Evolutionary conservation across 306 rosid genomes (phyloP).

Genomic region (Elaeagnus macrophylla): DNA sequence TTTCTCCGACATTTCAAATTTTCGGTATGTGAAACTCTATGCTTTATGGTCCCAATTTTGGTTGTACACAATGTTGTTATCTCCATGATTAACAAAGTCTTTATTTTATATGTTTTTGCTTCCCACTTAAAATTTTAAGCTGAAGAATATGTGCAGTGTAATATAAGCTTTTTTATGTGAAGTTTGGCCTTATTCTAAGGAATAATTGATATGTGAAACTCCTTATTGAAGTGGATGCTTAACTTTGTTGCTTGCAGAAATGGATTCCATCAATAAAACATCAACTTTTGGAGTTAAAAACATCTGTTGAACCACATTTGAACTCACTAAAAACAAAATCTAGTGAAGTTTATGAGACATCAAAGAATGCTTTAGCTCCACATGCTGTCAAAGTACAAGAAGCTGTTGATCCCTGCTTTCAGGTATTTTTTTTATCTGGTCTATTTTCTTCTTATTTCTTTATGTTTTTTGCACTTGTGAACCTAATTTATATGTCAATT

Average conservation of each 20-base stretch:
- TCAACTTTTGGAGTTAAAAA: constrained; percentile 48
- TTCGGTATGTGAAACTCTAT: too few relatives aligned
- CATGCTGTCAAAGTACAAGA: constrained; percentile 57
- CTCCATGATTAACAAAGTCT: too few relatives aligned
- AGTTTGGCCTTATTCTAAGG: constrained; percentile 1
- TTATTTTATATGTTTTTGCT: too few relatives aligned
- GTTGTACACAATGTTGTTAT: too few relatives aligned
- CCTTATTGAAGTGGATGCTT: constrained; percentile 6
- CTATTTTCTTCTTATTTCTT: constrained; percentile 9
- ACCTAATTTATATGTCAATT: constrained; percentile 2
- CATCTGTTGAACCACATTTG: constrained; percentile 63
- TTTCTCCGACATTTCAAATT: constrained; percentile 6
- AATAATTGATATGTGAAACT: neutral
- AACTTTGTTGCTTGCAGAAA: constrained; percentile 43
- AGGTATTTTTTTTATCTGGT: constrained; percentile 31
- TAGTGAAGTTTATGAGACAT: constrained; percentile 49
- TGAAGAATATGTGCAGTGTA: too few relatives aligned
- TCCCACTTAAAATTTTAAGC: too few relatives aligned
- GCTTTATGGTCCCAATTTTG: too few relatives aligned
- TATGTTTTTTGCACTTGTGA: constrained; percentile 16
- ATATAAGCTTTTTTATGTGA: neutral
- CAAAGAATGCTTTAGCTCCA: constrained; percentile 60
- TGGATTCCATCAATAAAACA: constrained; percentile 63
- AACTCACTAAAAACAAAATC: constrained; percentile 41
- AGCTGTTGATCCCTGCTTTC: constrained; percentile 66